Percentiles rank a stretch among this genome's conserved stretches.
Conservation (phyloP, 2,329 filamentous ascomycete genomes). For the Scytalidium lignicola region DNA sequence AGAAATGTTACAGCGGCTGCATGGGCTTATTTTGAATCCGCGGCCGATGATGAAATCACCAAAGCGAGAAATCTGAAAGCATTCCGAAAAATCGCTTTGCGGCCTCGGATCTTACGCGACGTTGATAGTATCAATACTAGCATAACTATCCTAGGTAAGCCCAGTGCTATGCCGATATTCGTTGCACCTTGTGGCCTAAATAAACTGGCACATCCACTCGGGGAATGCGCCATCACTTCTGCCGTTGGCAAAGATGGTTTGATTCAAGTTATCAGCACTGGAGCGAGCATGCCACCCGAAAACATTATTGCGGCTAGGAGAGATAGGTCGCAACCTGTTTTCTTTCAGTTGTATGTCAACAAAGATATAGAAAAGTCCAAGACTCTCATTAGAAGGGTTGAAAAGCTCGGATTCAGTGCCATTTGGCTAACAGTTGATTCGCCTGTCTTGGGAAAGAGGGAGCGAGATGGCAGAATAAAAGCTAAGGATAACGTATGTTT, state of each 20-base stretch:
- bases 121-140: constrained; percentile 4
- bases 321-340: constrained; percentile 28
- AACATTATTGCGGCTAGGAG: constrained; percentile 43
- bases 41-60: constrained; percentile 61
- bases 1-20: constrained; percentile 51
- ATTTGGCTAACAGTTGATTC: constrained; percentile 1
- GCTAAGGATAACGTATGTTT: neutral
- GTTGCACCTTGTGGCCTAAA: constrained; percentile 58
- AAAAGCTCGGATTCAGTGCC: neutral
- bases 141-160: constrained; percentile 5
- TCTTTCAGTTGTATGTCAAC: constrained; percentile 56
- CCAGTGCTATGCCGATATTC: constrained; percentile 46
- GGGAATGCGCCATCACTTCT: constrained; percentile 50
- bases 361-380: constrained; percentile 43
- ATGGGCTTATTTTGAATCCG: constrained; percentile 61
- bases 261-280: constrained; percentile 38
- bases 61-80: constrained; percentile 47
- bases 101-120: constrained; percentile 21
- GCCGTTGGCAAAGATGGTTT: constrained; percentile 44
- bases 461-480: neutral
- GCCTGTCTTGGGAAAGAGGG: neutral
- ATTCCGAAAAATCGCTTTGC: constrained; percentile 50
- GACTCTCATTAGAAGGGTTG: constrained; percentile 32
- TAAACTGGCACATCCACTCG: constrained; percentile 53
- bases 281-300: neutral